Evolutionary conservation across 2,329 filamentous ascomycete genomes (phyloP), one percentile per base, ranked within the genome.

Genomic region (Drechmeria coniospora): DNA sequence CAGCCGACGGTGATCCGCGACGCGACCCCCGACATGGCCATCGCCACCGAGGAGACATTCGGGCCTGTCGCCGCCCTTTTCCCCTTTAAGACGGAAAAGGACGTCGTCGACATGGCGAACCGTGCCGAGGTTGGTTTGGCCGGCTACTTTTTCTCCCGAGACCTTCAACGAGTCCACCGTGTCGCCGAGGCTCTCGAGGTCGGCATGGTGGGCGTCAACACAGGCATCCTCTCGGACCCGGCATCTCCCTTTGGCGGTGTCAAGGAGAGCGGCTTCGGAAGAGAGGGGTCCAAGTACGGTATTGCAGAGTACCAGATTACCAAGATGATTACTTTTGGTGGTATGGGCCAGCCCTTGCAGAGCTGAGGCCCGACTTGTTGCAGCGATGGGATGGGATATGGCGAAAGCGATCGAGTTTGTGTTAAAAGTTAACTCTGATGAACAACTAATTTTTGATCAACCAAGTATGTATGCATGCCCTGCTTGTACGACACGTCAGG

Each of bases 41-140:
- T 95, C 40, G 76, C 81, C 4, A 61, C 61, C 2, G 87, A 95
- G 54, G 90, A 98, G 62, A 98, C 87, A 0, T 98, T 98, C 49
- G 90, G 90, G 0, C 90, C 90, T 3, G 79, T 95, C 0, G 87
- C 86, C 0, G 87, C 80, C 1, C 56, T 95, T 10, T 94, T 94
- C 61, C 68, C 74, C 26, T 98, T 95, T 47, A 69, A 81, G 25
- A 83, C 77, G 0, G 90, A 95, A 56, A 75, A 79, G 29, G 86
- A 95, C 44, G 90, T 93, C 5, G 73, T 95, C 17, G 63, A 68
- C 36, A 57, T 87, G 38, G 87, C 90, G 4, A 98, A 98, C 53
- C 54, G 60, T 23, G 64, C 81, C 1, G 75, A 87, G 28, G 86
- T 95, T 21, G 90, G 90, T 1, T 65, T 98, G 20, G 90, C 87